phyloP scores from a whole-genome alignment of 352 stramenopile genomes.

The Hyaloperonospora brassicae region DNA sequence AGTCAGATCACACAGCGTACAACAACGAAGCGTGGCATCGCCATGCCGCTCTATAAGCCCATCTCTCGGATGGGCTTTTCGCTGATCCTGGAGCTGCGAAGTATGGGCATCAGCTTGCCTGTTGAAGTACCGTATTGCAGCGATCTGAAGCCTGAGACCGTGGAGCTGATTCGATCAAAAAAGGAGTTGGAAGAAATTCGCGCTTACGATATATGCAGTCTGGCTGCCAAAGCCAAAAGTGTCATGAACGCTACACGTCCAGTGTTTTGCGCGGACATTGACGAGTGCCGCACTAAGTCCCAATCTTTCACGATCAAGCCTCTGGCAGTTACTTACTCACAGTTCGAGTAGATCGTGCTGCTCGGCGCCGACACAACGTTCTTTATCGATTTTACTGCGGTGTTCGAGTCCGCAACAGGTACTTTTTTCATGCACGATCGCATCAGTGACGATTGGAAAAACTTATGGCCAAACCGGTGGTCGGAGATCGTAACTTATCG shows the following conservation, averaged over 20 bases:
- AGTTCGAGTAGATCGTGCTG: slow-evolving; percentile 67
- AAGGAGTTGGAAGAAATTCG: slow-evolving; percentile 34
- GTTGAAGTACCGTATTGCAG: too few species aligned
- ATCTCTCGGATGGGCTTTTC: too few species aligned
- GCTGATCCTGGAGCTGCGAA: too few species aligned
- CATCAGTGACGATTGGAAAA: slow-evolving; percentile 30
- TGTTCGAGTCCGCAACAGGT: too few species aligned
- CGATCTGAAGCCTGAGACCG: slow-evolving; percentile 13
- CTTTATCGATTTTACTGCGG: slow-evolving; percentile 39
- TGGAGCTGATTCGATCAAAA: slow-evolving; percentile 24
- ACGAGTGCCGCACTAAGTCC: slow-evolving; percentile 36
- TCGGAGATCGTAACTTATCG: slow-evolving; percentile 20
- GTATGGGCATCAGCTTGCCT: too few species aligned
- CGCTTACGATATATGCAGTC: slow-evolving; percentile 55
- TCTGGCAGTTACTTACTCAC: slow-evolving; percentile 52
- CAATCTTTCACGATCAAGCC: slow-evolving; percentile 53
- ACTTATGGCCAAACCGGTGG: slow-evolving; percentile 35
- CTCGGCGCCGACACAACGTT: slow-evolving; percentile 59
- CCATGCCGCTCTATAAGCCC: too few species aligned
- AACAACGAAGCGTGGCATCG: too few species aligned
- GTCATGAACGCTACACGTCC: slow-evolving; percentile 23
- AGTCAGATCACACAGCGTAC: too few species aligned
- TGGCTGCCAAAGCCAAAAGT: slow-evolving; percentile 24
- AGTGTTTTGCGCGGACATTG: slow-evolving; percentile 45
- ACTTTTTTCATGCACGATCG: slow-evolving; percentile 56